A percentile compares a stretch with the other conserved stretches of the same genome.
phyloP scores from a whole-genome alignment of 2,329 filamentous ascomycete genomes.

The Hymenoscyphus fructigenus region DNA sequence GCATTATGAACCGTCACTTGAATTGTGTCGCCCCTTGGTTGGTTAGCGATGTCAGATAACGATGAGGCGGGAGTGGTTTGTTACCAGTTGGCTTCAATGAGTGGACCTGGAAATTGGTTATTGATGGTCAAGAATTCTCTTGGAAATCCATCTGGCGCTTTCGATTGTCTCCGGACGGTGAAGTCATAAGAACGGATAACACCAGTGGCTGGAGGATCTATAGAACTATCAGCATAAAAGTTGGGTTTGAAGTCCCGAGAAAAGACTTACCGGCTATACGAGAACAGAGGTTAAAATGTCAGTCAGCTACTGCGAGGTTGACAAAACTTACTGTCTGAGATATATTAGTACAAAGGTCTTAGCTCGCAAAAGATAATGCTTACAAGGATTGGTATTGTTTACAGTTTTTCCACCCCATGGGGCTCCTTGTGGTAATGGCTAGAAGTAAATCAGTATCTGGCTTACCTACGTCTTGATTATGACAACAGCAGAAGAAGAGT shows the following conservation, averaged over 20 bases:
- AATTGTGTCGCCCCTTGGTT: slow-evolving; percentile 40
- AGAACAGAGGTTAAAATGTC: not conserved
- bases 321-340: slow-evolving; percentile 14
- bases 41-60: not conserved
- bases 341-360: not conserved
- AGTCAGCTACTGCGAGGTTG: not conserved
- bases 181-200: slow-evolving; percentile 39
- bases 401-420: slow-evolving; percentile 51
- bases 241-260: not conserved
- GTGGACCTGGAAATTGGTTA: slow-evolving; percentile 36
- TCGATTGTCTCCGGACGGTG: slow-evolving; percentile 28
- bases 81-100: slow-evolving; percentile 39
- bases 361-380: slow-evolving; percentile 2
- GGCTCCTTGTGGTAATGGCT: slow-evolving; percentile 46
- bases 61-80: not conserved
- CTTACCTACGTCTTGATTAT: not conserved
- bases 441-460: slow-evolving; percentile 22
- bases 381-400: slow-evolving; percentile 39
- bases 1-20: slow-evolving; percentile 70
- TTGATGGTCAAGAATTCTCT: slow-evolving; percentile 52
- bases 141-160: slow-evolving; percentile 40
- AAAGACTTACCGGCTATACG: slow-evolving; percentile 2
- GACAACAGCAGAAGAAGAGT: not conserved
- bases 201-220: slow-evolving; percentile 26
- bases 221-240: not conserved